Conservation (phyloP, 257 asterid genomes). For the Rehmannia glutinosa region DNA sequence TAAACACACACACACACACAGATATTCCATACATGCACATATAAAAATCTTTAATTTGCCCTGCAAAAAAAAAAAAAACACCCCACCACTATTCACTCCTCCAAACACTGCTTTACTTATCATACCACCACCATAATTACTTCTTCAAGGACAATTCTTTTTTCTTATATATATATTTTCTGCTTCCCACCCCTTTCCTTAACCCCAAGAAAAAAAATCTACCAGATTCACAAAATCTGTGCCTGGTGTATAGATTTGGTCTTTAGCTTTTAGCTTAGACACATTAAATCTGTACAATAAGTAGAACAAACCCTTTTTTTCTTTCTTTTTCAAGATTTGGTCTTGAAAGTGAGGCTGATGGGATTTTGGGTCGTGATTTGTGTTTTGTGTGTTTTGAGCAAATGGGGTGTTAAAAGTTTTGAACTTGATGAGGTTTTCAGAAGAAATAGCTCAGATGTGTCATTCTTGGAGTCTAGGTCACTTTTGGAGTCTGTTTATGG, state of each 20-base stretch:
- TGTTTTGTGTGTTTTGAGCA: constrained; percentile 25
- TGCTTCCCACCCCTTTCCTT: not conserved
- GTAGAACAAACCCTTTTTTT: not conserved
- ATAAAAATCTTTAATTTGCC: constrained; percentile 17
- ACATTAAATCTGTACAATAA: not conserved
- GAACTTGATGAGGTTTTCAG: constrained; percentile 46
- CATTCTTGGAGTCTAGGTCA: no score
- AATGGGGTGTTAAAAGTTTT: constrained; percentile 40
- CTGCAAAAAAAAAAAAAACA: constrained; percentile 24
- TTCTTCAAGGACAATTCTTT: no score
- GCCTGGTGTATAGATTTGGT: constrained; percentile 22
- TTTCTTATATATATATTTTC: not conserved
- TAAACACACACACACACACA: not conserved
- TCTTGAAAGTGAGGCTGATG: constrained; percentile 19
- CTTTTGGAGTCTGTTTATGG: no score
- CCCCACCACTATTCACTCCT: constrained; percentile 30
- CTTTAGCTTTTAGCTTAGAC: not conserved
- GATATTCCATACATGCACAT: not conserved
- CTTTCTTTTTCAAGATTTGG: not conserved
- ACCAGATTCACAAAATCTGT: constrained; percentile 12
- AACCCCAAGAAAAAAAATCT: not conserved
- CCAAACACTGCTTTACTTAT: constrained; percentile 7
- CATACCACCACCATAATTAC: constrained; percentile 14
- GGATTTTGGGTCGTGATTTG: constrained; percentile 38
- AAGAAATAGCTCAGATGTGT: constrained; percentile 40